Base-by-base conservation (phyloP, 805 yeast genomes). In the Monosporozyma yasuniensis region DNA sequence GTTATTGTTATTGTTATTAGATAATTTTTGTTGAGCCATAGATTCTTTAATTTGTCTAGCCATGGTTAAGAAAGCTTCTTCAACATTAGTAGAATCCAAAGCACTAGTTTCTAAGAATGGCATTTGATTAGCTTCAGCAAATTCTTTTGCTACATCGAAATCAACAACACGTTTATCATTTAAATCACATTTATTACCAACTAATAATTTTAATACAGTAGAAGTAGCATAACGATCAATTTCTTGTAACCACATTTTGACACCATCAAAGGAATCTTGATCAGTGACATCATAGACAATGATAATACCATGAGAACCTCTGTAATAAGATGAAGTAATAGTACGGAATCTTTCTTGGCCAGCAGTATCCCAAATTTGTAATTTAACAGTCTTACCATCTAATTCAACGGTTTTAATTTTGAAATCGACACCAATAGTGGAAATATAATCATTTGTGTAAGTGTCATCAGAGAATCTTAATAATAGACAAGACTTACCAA, bases 331-430 rank as follows among this genome's bases (percentile, higher is more conserved):
- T 12, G 96, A 87, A 11, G 98, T 93, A 72, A 91, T 91, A 47
- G 99, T 93, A 72, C 98, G 83, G 75, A 93, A 93, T 61, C 99
- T 77, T 71, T 93, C 99, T 74, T 93, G 99, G 44, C 99, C 99
- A 11, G 98, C 99, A 50, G 99, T 93, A 68, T 93, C 99, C 99
- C 99, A 93, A 66, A 93, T 91, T 74, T 93, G 99, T 65, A 93
- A 79, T 73, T 93, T 93, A 67, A 93, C 93, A 49, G 96, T 87
- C 75, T 93, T 93, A 57, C 98, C 98, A 61, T 93, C 97, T 53
- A 93, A 76, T 67, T 93, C 98, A 50, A 86, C 84, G 47, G 93
- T 86, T 73, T 89, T 82, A 67, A 85, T 85, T 63, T 79, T 79
- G 76, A 93, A 93, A 69, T 93, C 99, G 48, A 93, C 98, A 51